phyloP scores from a whole-genome alignment of 208 protist species.

The Naegleria lovaniensis region DNA sequence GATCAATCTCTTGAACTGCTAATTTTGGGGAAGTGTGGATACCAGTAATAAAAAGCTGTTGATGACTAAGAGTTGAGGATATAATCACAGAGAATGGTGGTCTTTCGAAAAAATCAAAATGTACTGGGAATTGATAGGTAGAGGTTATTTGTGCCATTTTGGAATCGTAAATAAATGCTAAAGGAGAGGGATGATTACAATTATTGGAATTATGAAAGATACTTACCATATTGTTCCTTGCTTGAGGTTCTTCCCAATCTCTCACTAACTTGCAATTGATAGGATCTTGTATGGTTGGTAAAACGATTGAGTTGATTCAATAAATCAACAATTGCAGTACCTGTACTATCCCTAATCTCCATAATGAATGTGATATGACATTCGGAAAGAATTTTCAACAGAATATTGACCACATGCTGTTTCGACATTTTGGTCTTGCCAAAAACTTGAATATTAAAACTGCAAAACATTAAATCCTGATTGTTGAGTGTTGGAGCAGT shows the following conservation, averaged over 20 bases:
- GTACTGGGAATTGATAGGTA: neutral
- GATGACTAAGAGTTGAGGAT: neutral
- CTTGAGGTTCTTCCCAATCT: conserved; percentile 12
- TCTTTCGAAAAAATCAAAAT: conserved; percentile 5
- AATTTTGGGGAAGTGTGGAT: neutral
- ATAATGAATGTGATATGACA: neutral
- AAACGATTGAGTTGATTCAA: neutral
- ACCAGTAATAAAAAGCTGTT: neutral
- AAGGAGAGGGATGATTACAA: too few species aligned
- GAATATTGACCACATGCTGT: neutral
- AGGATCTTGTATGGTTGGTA: neutral
- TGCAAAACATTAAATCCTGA: neutral
- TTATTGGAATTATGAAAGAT: neutral
- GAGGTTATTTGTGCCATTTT: neutral
- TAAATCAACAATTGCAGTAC: neutral
- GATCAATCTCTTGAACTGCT: neutral
- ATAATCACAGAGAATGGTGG: neutral
- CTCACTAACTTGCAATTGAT: neutral
- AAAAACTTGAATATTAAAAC: conserved; percentile 26
- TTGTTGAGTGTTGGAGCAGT: neutral
- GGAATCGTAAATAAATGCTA: neutral
- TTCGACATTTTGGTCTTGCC: neutral
- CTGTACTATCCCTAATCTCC: neutral
- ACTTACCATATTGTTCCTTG: conserved; percentile 12
- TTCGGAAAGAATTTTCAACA: neutral